Evolutionary conservation across 805 yeast species (phyloP), one percentile per base, ranked within the genome.

Genomic region (Saccharomycopsis fodiens): DNA sequence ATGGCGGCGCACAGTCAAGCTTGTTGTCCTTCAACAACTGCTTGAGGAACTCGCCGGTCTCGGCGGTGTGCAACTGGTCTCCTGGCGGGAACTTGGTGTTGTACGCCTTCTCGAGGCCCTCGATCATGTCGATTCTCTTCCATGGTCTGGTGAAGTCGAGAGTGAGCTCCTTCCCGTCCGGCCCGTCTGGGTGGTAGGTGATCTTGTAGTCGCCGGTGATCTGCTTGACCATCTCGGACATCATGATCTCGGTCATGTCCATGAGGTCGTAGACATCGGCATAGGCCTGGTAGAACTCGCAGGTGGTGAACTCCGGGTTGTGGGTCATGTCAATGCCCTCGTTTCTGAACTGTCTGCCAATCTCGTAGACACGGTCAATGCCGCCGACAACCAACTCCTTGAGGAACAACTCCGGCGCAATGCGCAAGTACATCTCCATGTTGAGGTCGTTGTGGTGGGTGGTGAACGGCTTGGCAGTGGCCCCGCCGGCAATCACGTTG

Each of bases 401-500:
- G 45, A 93, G 71, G 96, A 96, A 93, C 32, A 93, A 65, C 36
- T 51, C 98, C 48, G 98, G 98, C 34, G 98, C 98, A 69, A 91
- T 82, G 77, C 98, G 85, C 95, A 91, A 84, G 73, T 69, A 91
- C 85, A 91, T 84, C 60, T 91, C 93, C 87, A 93, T 81, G 70
- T 86, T 81, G 64, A 93, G 78, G 62, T 93, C 97, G 63, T 91
- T 93, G 72, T 91, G 97, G 64, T 93, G 97, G 46, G 97, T 93
- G 57, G 85, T 72, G 67, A 91, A 91, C 36, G 98, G 98, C 72
- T 88, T 91, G 57, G 98, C 98, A 53, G 97, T 93, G 57, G 98
- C 98, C 71, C 98, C 98, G 65, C 97, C 97, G 50, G 97, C 97
- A 68, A 93, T 89, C 55, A 87, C 85, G 71, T 93, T 93, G 93